Evolutionary conservation across 2,329 filamentous ascomycete species (phyloP).

Genomic region (Hypoxylon sp.): DNA sequence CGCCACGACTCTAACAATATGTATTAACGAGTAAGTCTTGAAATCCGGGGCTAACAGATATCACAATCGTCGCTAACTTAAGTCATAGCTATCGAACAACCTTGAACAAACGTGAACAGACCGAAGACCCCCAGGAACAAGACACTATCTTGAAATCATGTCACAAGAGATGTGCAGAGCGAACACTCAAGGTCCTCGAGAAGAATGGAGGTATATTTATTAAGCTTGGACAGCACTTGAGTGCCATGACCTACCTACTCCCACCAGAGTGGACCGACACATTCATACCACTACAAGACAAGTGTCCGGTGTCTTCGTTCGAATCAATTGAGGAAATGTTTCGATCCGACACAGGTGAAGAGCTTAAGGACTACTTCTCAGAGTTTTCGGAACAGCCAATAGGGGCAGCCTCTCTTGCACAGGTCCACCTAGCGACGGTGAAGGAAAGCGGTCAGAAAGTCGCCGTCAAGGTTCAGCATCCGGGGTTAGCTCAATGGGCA

Average conservation of each 20-base stretch:
- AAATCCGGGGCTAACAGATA: slow-evolving; percentile 41
- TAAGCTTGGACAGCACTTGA: slow-evolving; percentile 95
- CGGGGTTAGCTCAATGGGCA: slow-evolving; percentile 89
- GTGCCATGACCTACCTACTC: slow-evolving; percentile 94
- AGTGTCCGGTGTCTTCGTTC: slow-evolving; percentile 91
- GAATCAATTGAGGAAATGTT: slow-evolving; percentile 92
- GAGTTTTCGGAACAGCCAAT: slow-evolving; percentile 86
- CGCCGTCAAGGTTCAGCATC: slow-evolving; percentile 97
- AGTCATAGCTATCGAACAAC: slow-evolving; percentile 84
- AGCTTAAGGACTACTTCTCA: slow-evolving; percentile 86
- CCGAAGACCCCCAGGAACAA: slow-evolving; percentile 74
- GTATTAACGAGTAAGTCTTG: slow-evolving; percentile 84
- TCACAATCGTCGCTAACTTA: slow-evolving; percentile 20
- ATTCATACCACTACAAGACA: slow-evolving; percentile 95
- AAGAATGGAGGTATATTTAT: slow-evolving; percentile 99
- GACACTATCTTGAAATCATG: slow-evolving; percentile 82
- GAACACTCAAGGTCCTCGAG: slow-evolving; percentile 89
- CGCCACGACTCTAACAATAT: slow-evolving; percentile 79
- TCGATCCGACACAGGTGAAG: slow-evolving; percentile 81
- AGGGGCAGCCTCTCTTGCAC: slow-evolving; percentile 92
- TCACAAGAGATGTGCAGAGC: slow-evolving; percentile 91
- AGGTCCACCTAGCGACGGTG: slow-evolving; percentile 90
- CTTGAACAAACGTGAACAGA: slow-evolving; percentile 77
- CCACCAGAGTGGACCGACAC: slow-evolving; percentile 94
- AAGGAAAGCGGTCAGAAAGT: slow-evolving; percentile 88